Conservation (phyloP, 1,139 yeast genomes). For the Kluyveromyces marxianus region DNA sequence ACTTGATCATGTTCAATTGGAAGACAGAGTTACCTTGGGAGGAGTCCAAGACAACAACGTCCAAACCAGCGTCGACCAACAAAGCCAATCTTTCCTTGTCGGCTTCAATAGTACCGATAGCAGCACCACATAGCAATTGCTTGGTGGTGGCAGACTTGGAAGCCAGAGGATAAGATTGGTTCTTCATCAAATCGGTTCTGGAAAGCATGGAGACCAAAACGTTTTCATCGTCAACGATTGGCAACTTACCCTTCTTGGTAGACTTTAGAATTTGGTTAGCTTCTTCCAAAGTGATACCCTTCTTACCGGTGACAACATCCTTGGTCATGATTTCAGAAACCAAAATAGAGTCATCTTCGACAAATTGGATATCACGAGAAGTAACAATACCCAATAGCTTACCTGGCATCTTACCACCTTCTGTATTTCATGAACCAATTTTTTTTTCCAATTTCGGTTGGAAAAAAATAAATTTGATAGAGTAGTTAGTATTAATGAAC, state of each 20-base stretch:
- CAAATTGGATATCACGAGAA: constrained; percentile 95
- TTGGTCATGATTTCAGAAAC: constrained; percentile 84
- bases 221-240: constrained; percentile 74
- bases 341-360: constrained; percentile 56
- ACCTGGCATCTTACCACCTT: constrained; percentile 77
- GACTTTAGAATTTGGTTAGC: constrained; percentile 87
- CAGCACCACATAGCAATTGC: constrained; percentile 98
- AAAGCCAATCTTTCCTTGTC: constrained; percentile 78
- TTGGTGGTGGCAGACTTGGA: constrained; percentile 89
- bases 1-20: constrained; percentile 88
- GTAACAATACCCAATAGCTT: constrained; percentile 93
- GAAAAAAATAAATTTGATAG: constrained; percentile 4
- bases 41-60: constrained; percentile 91
- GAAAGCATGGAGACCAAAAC: constrained; percentile 83
- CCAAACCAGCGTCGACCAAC: constrained; percentile 94
- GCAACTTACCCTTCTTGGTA: constrained; percentile 96
- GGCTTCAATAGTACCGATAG: constrained; percentile 87
- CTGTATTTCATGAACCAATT: constrained; percentile 34
- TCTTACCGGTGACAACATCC: constrained; percentile 74
- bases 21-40: constrained; percentile 95
- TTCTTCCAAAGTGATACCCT: constrained; percentile 72
- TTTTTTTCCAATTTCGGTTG: constrained; percentile 1
- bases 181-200: constrained; percentile 94
- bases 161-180: constrained; percentile 87
- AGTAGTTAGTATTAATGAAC: neutral